Percentiles rank a stretch among this genome's conserved stretches.
Evolutionary conservation across 306 rosid species (phyloP).

Genomic region (Cucumis melo): DNA sequence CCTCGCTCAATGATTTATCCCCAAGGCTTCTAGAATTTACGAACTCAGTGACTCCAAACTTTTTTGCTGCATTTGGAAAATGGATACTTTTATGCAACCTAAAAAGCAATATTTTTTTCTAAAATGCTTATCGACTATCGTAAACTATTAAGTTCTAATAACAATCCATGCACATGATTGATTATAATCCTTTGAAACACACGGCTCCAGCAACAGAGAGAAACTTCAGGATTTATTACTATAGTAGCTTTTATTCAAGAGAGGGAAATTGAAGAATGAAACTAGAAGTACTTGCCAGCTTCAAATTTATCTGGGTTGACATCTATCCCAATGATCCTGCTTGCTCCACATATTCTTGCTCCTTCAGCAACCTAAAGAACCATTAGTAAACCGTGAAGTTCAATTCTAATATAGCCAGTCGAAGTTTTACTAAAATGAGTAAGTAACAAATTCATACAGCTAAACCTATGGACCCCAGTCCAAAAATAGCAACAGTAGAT

Average conservation of each 20-base stretch:
- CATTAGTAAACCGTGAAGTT: slow-evolving; percentile 8
- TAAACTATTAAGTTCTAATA: background rate
- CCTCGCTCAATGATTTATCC: slow-evolving; percentile 62
- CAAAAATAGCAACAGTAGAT: slow-evolving; percentile 61
- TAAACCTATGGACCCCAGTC: slow-evolving; percentile 74
- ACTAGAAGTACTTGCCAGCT: slow-evolving; percentile 29
- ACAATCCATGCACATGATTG: background rate
- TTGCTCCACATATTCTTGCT: slow-evolving; percentile 73
- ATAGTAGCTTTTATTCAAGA: background rate
- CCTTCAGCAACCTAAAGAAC: slow-evolving; percentile 65
- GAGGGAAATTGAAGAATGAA: background rate
- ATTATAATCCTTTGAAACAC: background rate
- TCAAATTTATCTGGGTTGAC: slow-evolving; percentile 56
- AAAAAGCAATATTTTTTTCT: background rate
- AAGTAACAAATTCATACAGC: slow-evolving; percentile 31
- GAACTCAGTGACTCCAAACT: slow-evolving; percentile 69
- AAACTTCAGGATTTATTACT: background rate
- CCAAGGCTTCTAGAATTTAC: slow-evolving; percentile 31
- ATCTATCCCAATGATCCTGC: slow-evolving; percentile 72
- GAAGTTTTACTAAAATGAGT: background rate
- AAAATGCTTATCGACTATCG: background rate
- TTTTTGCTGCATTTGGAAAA: slow-evolving; percentile 31
- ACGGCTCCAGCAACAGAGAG: background rate
- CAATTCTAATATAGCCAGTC: background rate
- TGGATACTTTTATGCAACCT: background rate